Evolutionary conservation across 148 eudicot genomes (phyloP), one percentile per base, ranked within the genome.

Genomic region (Vaccinium myrtillus): DNA sequence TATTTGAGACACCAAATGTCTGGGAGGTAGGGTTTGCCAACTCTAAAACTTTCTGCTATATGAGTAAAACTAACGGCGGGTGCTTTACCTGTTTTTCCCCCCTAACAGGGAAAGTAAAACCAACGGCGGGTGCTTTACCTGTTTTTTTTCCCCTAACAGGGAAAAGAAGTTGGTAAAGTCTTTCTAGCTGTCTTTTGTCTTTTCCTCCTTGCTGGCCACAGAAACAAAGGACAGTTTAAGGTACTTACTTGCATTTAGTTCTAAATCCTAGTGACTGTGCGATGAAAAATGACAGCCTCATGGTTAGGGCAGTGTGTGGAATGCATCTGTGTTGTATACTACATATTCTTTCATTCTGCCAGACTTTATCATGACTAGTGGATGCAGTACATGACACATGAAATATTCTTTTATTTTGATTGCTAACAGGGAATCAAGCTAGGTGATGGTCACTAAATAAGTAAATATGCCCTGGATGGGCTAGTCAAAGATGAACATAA

Each of bases 31-130:
- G 13, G 78, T 43, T 9, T 14, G 11, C 53, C 79, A 2, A 25
- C 39, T 55, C 48, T 2, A 15, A 54, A 30, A 55, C 49, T 78
- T 6, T 55, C 48, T 16, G 23, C 61, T 54, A 15, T 77, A n/a
- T 36, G 58, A 77, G 9, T 77, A n/a, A 23, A 49, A n/a, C 36
- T 50, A 77, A 23, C 2, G 56, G 77, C 21, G 32, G 58, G 36
- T 13, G 80, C 80, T 23, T 77, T 77, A 77, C 80, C 79, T 77
- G 14, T 77, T 75, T 75, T 75, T 43, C 48, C 18, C 1, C 76
- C 76, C 54, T 21, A 21, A n/a, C 53, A 21, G 32, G 56, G 25
- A 49, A 27, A 69, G 9, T 77, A n/a, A 23, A 49, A n/a, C 58
- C 23, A 77, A 50, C 2, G 36, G 53, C 39, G 32, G 58, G 36